Percentiles rank a stretch among this genome's conserved stretches.
These are phyloP conservation scores for Narthecium ossifragum DNA, from an alignment of 106 monocot species.

Conservation along the genomic window DNA sequence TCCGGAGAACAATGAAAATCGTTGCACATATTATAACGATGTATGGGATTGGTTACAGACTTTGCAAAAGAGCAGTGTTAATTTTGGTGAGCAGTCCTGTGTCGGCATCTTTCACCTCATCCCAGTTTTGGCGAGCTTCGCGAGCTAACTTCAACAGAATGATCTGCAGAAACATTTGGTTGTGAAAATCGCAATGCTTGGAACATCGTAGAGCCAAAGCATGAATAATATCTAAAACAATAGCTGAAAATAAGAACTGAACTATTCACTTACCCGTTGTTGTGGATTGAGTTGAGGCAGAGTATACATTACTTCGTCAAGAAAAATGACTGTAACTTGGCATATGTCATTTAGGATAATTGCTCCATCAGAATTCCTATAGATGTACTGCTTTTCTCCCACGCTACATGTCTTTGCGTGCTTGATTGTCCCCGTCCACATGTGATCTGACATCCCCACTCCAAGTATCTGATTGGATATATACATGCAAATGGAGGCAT, in stretches of 20 bases:
- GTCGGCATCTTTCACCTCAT: background rate
- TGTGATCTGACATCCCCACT: slow-evolving; percentile 8
- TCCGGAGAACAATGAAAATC: too few species aligned
- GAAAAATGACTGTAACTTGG: background rate
- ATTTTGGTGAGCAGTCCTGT: too few species aligned
- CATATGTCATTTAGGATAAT: background rate
- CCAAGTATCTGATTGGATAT: background rate
- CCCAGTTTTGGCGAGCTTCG: background rate
- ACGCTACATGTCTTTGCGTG: background rate
- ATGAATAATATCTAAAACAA: background rate
- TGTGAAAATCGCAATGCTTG: too few species aligned
- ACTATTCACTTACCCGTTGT: background rate
- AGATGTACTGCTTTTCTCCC: background rate
- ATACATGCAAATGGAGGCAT: too few species aligned
- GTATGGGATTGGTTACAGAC: too few species aligned
- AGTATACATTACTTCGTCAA: background rate
- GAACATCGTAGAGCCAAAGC: background rate
- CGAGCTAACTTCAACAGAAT: background rate
- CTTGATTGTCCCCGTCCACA: background rate
- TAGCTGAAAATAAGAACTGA: background rate
- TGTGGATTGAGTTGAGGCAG: background rate
- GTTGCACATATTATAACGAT: too few species aligned
- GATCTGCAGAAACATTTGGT: too few species aligned
- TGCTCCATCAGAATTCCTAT: background rate
- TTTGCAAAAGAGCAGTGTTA: background rate